A percentile compares a stretch with the other conserved stretches of the same genome.
Evolutionary conservation across 805 yeast species (phyloP).

Genomic region (Priceomyces castillae): DNA sequence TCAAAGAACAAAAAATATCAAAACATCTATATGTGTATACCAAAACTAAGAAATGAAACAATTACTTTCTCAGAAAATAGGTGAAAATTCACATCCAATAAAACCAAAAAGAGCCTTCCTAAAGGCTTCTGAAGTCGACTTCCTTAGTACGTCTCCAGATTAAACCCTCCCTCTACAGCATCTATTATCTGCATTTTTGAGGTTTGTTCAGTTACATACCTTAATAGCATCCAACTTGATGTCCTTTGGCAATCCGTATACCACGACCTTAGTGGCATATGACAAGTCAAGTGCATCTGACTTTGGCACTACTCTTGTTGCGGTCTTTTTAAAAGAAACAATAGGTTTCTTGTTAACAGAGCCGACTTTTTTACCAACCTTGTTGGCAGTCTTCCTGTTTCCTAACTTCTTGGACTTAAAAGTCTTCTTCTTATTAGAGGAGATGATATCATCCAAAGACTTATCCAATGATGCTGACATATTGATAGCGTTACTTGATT

Average conservation of each 20-base stretch:
- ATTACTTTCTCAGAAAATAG: neutral
- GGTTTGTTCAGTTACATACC: constrained; percentile 55
- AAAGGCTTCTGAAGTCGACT: neutral
- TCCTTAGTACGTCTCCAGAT: neutral
- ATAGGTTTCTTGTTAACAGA: constrained; percentile 28
- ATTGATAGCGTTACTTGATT: constrained; percentile 7
- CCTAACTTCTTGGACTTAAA: constrained; percentile 17
- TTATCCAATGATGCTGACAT: constrained; percentile 86
- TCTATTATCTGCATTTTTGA: neutral
- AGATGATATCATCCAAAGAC: constrained; percentile 91
- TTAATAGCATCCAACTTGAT: constrained; percentile 78
- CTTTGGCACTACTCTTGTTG: constrained; percentile 15
- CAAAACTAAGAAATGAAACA: neutral
- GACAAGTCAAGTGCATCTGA: constrained; percentile 40
- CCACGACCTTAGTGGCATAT: constrained; percentile 78
- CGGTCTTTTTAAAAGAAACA: constrained; percentile 29
- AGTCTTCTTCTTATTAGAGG: constrained; percentile 48
- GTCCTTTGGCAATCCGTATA: constrained; percentile 83
- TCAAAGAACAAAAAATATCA: neutral
- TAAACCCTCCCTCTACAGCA: neutral
- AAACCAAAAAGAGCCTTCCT: neutral
- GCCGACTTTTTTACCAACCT: constrained; percentile 38
- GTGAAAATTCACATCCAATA: neutral
- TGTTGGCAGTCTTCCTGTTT: constrained; percentile 21
- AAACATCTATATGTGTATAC: neutral